phyloP scores from a whole-genome alignment of 768 basidiomycete species.

The Leucocoprinus sp. region DNA sequence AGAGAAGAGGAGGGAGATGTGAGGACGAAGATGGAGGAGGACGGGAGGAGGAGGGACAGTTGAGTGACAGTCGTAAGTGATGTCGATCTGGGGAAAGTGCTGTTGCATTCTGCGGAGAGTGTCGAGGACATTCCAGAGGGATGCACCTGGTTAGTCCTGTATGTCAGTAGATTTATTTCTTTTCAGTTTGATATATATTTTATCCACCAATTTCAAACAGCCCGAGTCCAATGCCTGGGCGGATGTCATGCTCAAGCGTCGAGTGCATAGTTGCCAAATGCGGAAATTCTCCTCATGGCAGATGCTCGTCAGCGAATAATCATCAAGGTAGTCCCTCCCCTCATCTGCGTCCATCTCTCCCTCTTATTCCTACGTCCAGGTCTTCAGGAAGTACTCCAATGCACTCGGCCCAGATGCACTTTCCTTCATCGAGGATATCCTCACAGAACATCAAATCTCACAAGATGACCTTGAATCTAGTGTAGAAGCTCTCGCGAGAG shows the following conservation, averaged over 20 bases:
- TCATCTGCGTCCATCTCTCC: too few species aligned
- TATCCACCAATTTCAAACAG: slow-evolving; percentile 64
- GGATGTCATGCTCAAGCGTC: slow-evolving; percentile 64
- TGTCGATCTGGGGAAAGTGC: slow-evolving; percentile 71
- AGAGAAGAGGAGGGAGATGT: slow-evolving; percentile 82
- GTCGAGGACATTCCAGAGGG: slow-evolving; percentile 73
- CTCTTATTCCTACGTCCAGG: too few species aligned
- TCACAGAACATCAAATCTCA: slow-evolving; percentile 62
- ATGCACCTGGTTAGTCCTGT: slow-evolving; percentile 52
- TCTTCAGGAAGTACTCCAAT: slow-evolving; percentile 84
- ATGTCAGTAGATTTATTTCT: slow-evolving; percentile 7
- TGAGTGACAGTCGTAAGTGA: slow-evolving; percentile 74
- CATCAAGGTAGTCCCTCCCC: slow-evolving; percentile 31
- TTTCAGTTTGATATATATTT: neutral
- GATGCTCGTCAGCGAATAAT: slow-evolving; percentile 40
- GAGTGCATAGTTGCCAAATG: slow-evolving; percentile 38
- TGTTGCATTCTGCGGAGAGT: slow-evolving; percentile 57
- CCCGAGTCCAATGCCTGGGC: slow-evolving; percentile 69
- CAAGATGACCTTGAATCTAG: slow-evolving; percentile 66
- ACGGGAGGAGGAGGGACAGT: slow-evolving; percentile 70
- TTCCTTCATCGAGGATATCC: slow-evolving; percentile 60
- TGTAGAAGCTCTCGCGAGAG: slow-evolving; percentile 73
- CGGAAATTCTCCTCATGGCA: slow-evolving; percentile 22
- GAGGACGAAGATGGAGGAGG: slow-evolving; percentile 70
- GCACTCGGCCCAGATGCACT: slow-evolving; percentile 77